phyloP scores from a whole-genome alignment of 768 basidiomycete genomes.

The Pleurotus pulmonarius region DNA sequence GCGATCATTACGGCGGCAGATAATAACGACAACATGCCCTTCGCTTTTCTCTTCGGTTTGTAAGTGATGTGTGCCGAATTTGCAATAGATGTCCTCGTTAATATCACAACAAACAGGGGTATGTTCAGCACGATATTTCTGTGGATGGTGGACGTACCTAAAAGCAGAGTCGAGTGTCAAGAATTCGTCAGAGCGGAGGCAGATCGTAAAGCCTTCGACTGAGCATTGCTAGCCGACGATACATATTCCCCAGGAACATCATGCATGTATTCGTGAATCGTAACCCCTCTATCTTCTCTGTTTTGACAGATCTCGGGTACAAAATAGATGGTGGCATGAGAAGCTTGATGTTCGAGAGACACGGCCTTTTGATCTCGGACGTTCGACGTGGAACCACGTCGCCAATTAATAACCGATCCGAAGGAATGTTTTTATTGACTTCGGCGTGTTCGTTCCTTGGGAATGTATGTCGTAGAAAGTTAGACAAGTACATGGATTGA shows the following conservation, averaged over 20 bases:
- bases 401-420: too few species aligned
- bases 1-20: slow-evolving; percentile 67
- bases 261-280: too few species aligned
- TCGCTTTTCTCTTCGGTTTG: slow-evolving; percentile 70
- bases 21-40: slow-evolving; percentile 74
- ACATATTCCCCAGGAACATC: too few species aligned
- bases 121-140: slow-evolving; percentile 54
- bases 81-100: background rate
- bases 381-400: too few species aligned
- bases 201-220: slow-evolving; percentile 28
- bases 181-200: slow-evolving; percentile 57
- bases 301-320: too few species aligned
- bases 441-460: too few species aligned
- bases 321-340: too few species aligned
- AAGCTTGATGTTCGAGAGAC: too few species aligned
- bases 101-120: slow-evolving; percentile 32
- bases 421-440: too few species aligned
- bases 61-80: slow-evolving; percentile 28
- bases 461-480: too few species aligned
- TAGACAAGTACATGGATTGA: background rate
- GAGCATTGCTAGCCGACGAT: background rate
- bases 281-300: too few species aligned
- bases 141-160: slow-evolving; percentile 59
- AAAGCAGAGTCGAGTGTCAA: slow-evolving; percentile 61
- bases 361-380: too few species aligned